Base-by-base conservation (phyloP, 805 yeast genomes). In the Clavispora fructus region DNA sequence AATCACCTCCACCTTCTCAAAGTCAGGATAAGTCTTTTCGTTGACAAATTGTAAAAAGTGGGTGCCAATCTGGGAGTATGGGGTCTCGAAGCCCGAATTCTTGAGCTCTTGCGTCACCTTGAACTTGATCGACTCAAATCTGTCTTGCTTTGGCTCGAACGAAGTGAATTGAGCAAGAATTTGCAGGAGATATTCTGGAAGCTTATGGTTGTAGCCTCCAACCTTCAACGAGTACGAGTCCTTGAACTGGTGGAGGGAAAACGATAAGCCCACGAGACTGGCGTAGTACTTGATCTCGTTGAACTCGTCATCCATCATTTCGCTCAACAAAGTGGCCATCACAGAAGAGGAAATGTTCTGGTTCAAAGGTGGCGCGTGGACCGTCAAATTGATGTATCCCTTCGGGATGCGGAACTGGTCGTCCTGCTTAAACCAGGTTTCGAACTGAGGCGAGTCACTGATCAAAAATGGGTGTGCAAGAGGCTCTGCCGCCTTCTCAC, bases 371-470 rank as follows among this genome's bases (percentile, higher is more conserved):
- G 96, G 95, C 37, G 81, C 67, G 50, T 82, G 83, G 52, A 92
- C 73, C 35, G 78, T 71, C 44, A 88, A 61, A 35, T 79, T 78
- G 28, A 90, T 78, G 41, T 79, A 73, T 0, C 94, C 94, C 67
- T 91, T 87, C 42, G 98, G 99, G 14, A 87, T 86, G 72, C 85
- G 80, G 60, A 92, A 87, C 42, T 83, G 80, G 54, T 92, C 96
- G 67, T 92, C 96, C 56, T 85, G 85, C 62, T 92, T 92, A 63
- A 73, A 87, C 98, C 98, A 92, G 32, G 87, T 68, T 55, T 82
- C 83, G 33, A 74, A 64, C 41, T 72, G 72, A 12, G 74, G 65
- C 40, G 75, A 72, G 40, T 77, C 72, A 48, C 75, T 62, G 45
- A 94, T 66, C 35, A 89, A 68, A 32, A 70, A 69, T 1, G 97